Percentiles rank a stretch among this genome's conserved stretches.
These are phyloP conservation scores for Kodamaea fungicola DNA, from an alignment of 1,139 yeast species.

Conservation along the genomic window DNA sequence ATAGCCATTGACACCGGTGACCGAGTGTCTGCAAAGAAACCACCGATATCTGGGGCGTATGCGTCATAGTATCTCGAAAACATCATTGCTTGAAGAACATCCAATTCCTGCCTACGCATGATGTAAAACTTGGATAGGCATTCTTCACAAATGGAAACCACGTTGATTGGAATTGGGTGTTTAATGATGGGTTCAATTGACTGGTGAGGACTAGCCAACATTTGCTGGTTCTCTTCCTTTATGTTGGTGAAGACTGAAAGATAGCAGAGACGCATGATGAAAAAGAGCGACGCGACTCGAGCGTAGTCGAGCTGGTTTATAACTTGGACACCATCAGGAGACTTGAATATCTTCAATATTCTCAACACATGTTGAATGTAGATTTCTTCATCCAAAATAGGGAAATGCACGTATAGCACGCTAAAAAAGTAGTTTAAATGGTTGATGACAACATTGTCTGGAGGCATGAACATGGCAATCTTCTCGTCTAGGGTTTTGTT, in stretches of 20 bases:
- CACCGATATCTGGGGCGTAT: slow-evolving; percentile 32
- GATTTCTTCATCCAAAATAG: slow-evolving; percentile 11
- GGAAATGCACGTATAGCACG: slow-evolving; percentile 10
- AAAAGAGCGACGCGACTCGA: slow-evolving; percentile 7
- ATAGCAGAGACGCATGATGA: slow-evolving; percentile 9
- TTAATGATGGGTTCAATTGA: slow-evolving; percentile 6
- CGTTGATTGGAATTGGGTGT: slow-evolving; percentile 20
- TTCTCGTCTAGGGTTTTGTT: slow-evolving; percentile 6
- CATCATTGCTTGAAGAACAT: slow-evolving; percentile 17
- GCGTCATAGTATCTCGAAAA: slow-evolving; percentile 22
- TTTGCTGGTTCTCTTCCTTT: slow-evolving; percentile 4
- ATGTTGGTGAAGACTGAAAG: slow-evolving; percentile 9
- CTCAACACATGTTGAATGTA: slow-evolving; percentile 9
- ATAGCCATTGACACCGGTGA: slow-evolving; percentile 11
- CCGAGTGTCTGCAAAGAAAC: slow-evolving; percentile 6
- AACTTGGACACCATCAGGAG: not conserved
- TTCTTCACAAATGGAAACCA: slow-evolving; percentile 14
- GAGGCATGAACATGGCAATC: slow-evolving; percentile 7
- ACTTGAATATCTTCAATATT: slow-evolving; percentile 5
- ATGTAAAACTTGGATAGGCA: slow-evolving; percentile 13
- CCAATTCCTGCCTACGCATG: slow-evolving; percentile 11
- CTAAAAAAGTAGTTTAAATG: slow-evolving; percentile 10
- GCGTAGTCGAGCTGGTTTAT: slow-evolving; percentile 11
- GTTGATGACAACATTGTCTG: slow-evolving; percentile 3
- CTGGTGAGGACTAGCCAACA: not conserved